Evolutionary conservation across 192 early-diverging fungal species (phyloP).

Genomic region (Backusella circina): DNA sequence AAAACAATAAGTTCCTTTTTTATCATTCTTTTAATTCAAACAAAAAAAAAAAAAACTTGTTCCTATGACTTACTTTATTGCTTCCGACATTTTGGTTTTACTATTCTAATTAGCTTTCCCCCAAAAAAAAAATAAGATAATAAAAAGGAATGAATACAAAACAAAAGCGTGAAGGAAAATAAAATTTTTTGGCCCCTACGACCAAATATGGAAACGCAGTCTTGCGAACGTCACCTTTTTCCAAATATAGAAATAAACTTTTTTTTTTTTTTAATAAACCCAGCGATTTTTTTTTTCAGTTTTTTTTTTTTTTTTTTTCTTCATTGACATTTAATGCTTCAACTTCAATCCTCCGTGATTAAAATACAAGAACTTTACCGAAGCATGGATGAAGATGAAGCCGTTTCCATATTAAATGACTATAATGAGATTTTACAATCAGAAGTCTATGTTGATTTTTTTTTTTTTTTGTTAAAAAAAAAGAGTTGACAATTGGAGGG

Average conservation of each 20-base stretch:
- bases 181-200: neutral
- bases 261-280: neutral
- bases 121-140: neutral
- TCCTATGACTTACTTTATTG: slow-evolving; percentile 10
- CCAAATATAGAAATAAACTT: neutral
- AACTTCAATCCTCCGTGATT: neutral
- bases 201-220: neutral
- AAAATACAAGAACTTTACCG: slow-evolving; percentile 1
- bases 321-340: neutral
- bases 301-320: neutral
- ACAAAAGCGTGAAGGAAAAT: neutral
- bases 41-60: too few species aligned
- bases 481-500: neutral
- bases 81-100: neutral
- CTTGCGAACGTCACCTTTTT: neutral
- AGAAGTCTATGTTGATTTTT: slow-evolving; percentile 81
- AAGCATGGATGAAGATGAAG: slow-evolving; percentile 25
- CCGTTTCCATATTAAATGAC: slow-evolving; percentile 52
- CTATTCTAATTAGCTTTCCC: neutral
- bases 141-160: neutral
- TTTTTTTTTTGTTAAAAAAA: too few species aligned
- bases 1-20: neutral
- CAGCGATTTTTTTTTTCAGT: neutral
- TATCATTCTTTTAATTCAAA: neutral
- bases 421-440: slow-evolving; percentile 75